Evolutionary conservation across 495 filamentous ascomycete species (phyloP).

Genomic region (Tuber calosporum): DNA sequence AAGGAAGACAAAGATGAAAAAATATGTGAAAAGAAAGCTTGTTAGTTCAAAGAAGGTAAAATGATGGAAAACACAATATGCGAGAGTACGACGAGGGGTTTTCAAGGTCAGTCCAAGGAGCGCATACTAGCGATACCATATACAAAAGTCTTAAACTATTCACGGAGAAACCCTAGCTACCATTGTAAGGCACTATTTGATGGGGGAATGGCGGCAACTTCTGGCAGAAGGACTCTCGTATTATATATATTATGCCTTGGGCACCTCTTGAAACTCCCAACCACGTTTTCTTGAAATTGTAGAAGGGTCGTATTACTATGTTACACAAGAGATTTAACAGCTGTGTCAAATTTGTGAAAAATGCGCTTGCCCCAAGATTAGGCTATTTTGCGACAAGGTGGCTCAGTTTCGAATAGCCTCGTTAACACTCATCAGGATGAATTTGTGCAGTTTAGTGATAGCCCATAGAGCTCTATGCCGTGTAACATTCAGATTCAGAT

Average conservation of each 20-base stretch:
- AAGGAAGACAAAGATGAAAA: constrained; percentile 89
- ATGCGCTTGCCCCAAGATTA: background rate
- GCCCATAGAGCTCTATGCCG: background rate
- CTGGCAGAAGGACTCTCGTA: background rate
- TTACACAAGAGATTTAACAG: background rate
- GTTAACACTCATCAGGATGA: background rate
- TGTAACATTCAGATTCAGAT: background rate
- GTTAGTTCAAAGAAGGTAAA: constrained; percentile 46
- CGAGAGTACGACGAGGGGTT: background rate
- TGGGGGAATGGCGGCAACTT: background rate
- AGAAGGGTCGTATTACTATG: background rate
- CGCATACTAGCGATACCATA: background rate
- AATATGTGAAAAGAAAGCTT: constrained; percentile 80
- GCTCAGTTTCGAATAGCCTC: background rate
- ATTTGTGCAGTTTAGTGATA: background rate
- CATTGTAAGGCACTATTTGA: background rate
- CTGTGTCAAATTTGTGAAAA: background rate
- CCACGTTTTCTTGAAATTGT: background rate
- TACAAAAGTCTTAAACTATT: background rate
- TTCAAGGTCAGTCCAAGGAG: background rate
- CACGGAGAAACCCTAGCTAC: background rate
- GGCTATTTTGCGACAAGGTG: background rate
- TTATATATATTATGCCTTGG: background rate
- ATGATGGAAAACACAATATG: constrained; percentile 9
- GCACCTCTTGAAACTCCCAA: background rate